Evolutionary conservation across 352 stramenopile genomes (phyloP).

Genomic region (Globisporangium nagaii): DNA sequence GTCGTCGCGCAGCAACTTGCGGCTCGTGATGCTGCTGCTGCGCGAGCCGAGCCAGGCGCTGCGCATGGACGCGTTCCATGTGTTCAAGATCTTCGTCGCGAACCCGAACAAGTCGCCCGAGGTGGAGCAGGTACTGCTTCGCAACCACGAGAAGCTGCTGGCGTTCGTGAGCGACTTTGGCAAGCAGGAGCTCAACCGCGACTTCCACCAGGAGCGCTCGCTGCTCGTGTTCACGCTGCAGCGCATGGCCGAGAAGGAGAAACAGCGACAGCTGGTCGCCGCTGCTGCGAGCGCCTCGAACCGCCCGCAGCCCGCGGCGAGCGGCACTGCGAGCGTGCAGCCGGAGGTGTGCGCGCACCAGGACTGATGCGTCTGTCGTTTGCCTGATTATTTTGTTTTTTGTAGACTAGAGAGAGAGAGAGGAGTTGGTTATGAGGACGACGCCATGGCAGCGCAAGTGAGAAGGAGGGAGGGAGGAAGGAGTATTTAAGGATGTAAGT

Average conservation of each 20-base stretch:
- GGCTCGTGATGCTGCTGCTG: constrained; percentile 69
- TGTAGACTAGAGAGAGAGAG: constrained; percentile 1
- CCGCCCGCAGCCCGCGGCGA: not conserved
- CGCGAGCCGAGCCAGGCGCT: constrained; percentile 70
- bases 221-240: constrained; percentile 68
- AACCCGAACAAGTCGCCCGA: constrained; percentile 79
- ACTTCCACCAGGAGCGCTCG: constrained; percentile 74
- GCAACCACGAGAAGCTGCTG: constrained; percentile 74
- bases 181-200: constrained; percentile 61
- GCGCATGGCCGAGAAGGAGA: constrained; percentile 42
- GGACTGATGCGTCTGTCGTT: not conserved
- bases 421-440: not conserved
- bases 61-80: constrained; percentile 79
- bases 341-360: constrained; percentile 4
- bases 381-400: not conserved
- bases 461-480: not conserved
- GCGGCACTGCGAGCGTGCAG: not conserved
- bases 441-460: not conserved
- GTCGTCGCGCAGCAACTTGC: constrained; percentile 59
- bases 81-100: constrained; percentile 88
- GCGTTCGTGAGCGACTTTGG: constrained; percentile 74
- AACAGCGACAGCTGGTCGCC: constrained; percentile 1
- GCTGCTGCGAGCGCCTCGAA: not conserved
- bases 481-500: constrained; percentile 2
- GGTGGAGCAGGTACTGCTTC: constrained; percentile 64